Base-by-base conservation (phyloP, 192 early-diverging fungal species). In the Gaertneriomyces semiglobifer region DNA sequence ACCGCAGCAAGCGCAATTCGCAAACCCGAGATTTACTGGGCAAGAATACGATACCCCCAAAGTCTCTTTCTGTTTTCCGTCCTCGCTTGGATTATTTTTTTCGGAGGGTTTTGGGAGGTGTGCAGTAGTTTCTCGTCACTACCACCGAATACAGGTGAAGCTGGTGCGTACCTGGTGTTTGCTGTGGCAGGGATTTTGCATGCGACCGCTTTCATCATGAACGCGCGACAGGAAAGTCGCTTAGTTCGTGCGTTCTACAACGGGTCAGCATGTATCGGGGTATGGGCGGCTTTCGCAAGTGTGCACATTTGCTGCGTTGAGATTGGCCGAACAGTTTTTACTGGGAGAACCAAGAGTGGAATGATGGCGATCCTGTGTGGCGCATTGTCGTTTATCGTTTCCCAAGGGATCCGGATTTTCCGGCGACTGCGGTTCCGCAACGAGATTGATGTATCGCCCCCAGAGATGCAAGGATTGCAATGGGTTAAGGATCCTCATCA, bases 131-230 rank as follows among this genome's bases (percentile, higher is more conserved):
- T 25, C 53, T 9, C 12, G 14, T 11, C 47, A 4, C 18, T 25
- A 47, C 45, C 60, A 20, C 4, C 19, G 3, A 33, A 11, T 10
- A 38, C 3, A 57, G 62, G 47, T 12, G 47, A 25, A 44, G 20
- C 62, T 10, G 62, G n/a, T 7, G 47, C 62, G n/a, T 25, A 53
- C 14, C 7, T 63, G 5, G 10, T 53, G 11, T 39, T 63, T 8
- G 14, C 53, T 63, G 19, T 53, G 11, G 53, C 0, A 10, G 44
- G 44, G 6, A 19, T 63, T 6, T 16, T 55, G 11, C 51, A 63
- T 40, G 48, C 47, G 16, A 48, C 9, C 4, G 14, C 53, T 10
- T 63, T 56, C 43, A 52, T 53, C 33, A 20, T 20, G 11, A 12
- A 55, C 38, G 19, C 16, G 25, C 50, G 47, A 44, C 11, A 20